These are phyloP conservation scores for Canavalia ensiformis DNA, from an alignment of 306 rosid species.

Conservation along the genomic window DNA sequence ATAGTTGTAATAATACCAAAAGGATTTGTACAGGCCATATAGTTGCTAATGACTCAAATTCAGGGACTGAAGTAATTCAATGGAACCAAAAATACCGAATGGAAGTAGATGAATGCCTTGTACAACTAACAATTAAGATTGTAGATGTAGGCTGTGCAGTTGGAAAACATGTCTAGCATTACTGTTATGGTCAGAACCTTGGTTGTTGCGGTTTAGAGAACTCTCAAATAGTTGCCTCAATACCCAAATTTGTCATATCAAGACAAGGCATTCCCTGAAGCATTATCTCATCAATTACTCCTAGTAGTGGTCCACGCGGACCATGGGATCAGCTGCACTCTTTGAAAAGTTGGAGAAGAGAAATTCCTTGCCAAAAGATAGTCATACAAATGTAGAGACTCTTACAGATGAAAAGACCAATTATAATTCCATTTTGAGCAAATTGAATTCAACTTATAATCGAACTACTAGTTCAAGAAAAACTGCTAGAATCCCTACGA, in stretches of 20 bases:
- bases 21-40: constrained; percentile 53
- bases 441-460: constrained; percentile 72
- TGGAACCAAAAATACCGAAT: constrained; percentile 79
- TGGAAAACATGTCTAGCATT: constrained; percentile 82
- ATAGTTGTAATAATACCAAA: constrained; percentile 48
- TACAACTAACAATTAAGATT: constrained; percentile 82
- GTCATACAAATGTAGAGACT: background rate
- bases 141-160: constrained; percentile 90
- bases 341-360: constrained; percentile 80
- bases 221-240: constrained; percentile 93
- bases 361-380: constrained; percentile 55
- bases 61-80: constrained; percentile 73
- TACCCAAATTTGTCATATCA: constrained; percentile 88
- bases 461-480: constrained; percentile 60
- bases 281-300: constrained; percentile 91
- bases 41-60: constrained; percentile 62
- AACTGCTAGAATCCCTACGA: constrained; percentile 35
- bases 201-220: constrained; percentile 78
- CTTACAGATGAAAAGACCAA: constrained; percentile 53
- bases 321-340: constrained; percentile 97
- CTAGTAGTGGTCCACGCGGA: constrained; percentile 93
- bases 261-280: constrained; percentile 98
- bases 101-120: constrained; percentile 91
- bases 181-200: constrained; percentile 89
- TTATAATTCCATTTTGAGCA: constrained; percentile 61